A percentile compares a stretch with the other conserved stretches of the same genome.
Evolutionary conservation across 805 yeast species (phyloP).

Genomic region (Wickerhamiella galacta): DNA sequence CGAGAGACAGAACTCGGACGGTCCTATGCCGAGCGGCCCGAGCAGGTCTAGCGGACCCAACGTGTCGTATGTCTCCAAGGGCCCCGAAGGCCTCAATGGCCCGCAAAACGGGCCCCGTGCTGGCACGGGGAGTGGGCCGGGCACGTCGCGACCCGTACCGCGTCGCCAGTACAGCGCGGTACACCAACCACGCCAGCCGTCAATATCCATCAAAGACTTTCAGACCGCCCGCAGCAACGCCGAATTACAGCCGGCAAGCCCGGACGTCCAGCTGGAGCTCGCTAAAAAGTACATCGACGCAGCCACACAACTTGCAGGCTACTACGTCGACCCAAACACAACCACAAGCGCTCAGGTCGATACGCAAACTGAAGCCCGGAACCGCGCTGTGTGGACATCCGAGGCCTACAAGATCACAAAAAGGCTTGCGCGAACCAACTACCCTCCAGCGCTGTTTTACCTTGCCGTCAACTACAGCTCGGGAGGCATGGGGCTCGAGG

Average conservation of each 20-base stretch:
- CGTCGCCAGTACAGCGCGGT: too few relatives aligned
- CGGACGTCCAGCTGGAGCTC: conserved; percentile 43
- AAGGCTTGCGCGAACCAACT: conserved; percentile 30
- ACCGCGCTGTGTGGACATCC: conserved; percentile 36
- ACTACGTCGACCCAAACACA: conserved; percentile 26
- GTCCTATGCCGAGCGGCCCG: too few relatives aligned
- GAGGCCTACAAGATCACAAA: conserved; percentile 46
- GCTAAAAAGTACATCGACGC: conserved; percentile 42
- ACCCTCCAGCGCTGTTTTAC: conserved; percentile 40
- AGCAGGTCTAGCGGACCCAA: too few relatives aligned
- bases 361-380: conserved; percentile 31
- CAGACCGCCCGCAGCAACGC: conserved; percentile 19
- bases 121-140: too few relatives aligned
- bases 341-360: conserved; percentile 25
- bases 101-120: too few relatives aligned
- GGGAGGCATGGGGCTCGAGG: conserved; percentile 32
- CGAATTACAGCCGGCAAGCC: conserved; percentile 21
- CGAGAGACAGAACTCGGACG: too few relatives aligned
- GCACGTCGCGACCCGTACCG: too few relatives aligned
- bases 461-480: conserved; percentile 44
- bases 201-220: conserved; percentile 19
- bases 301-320: conserved; percentile 17
- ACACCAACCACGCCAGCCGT: too few relatives aligned
- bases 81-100: too few relatives aligned
- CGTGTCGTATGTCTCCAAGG: too few relatives aligned